phyloP scores from a whole-genome alignment of 2,329 filamentous ascomycete genomes.

The Colletotrichum karsti region DNA sequence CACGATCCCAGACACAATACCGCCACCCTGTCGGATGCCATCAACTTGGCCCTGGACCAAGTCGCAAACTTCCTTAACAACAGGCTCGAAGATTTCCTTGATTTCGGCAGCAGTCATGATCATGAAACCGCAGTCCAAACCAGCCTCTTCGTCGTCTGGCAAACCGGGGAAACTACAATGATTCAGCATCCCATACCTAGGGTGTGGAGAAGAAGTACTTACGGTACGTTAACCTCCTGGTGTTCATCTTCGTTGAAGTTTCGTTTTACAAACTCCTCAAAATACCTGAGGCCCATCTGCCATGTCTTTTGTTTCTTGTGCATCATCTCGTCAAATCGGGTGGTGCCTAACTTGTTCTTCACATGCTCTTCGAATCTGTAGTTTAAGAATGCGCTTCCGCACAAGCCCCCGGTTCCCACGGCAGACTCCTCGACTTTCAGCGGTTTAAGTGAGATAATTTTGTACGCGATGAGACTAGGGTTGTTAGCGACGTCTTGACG shows the following conservation, averaged over 20 bases:
- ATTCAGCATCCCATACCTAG: background rate
- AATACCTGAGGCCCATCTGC: slow-evolving; percentile 82
- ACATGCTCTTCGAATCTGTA: slow-evolving; percentile 85
- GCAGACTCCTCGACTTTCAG: slow-evolving; percentile 81
- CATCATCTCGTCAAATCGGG: slow-evolving; percentile 78
- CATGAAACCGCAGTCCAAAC: slow-evolving; percentile 79
- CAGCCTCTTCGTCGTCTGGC: slow-evolving; percentile 78
- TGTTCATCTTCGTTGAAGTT: slow-evolving; percentile 85
- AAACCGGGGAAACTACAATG: slow-evolving; percentile 71
- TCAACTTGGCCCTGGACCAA: slow-evolving; percentile 74
- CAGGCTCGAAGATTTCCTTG: slow-evolving; percentile 79
- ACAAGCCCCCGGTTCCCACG: slow-evolving; percentile 80
- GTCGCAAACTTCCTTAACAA: slow-evolving; percentile 75
- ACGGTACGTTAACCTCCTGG: slow-evolving; percentile 80
- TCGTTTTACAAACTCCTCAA: slow-evolving; percentile 86
- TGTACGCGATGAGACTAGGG: slow-evolving; percentile 76
- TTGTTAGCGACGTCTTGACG: slow-evolving; percentile 31
- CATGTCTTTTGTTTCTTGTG: slow-evolving; percentile 80
- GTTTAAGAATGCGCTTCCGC: slow-evolving; percentile 82
- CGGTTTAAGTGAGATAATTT: slow-evolving; percentile 77
- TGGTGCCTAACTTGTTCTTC: slow-evolving; percentile 70
- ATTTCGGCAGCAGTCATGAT: slow-evolving; percentile 75
- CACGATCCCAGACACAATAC: slow-evolving; percentile 77
- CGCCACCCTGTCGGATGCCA: slow-evolving; percentile 67
- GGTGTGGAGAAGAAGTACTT: slow-evolving; percentile 37